A percentile compares a stretch with the other conserved stretches of the same genome.
Conservation (phyloP, 2,329 filamentous ascomycete species). For the Colletotrichum melonis region DNA sequence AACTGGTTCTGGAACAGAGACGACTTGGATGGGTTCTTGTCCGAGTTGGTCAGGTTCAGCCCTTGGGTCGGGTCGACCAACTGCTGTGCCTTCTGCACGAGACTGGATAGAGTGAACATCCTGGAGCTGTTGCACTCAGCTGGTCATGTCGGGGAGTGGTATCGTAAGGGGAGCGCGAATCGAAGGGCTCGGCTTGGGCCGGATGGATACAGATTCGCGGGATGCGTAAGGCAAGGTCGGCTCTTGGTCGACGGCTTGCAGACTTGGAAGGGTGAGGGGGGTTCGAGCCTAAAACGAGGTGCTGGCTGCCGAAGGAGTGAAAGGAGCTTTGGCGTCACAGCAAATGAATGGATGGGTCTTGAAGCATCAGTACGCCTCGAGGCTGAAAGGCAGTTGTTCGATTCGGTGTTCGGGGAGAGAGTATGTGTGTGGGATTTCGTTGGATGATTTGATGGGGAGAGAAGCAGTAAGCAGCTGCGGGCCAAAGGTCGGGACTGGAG, state of each 20-base stretch:
- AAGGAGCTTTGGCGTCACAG: constrained; percentile 8
- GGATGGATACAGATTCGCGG: not conserved
- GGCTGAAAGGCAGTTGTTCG: not conserved
- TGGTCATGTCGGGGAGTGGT: constrained; percentile 49
- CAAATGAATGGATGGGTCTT: not conserved
- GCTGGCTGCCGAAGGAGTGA: constrained; percentile 6
- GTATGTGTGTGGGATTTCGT: not conserved
- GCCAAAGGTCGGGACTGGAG: constrained; percentile 28
- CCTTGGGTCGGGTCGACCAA: constrained; percentile 91
- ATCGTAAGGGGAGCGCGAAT: not conserved
- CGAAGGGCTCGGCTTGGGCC: not conserved
- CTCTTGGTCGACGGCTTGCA: constrained; percentile 3
- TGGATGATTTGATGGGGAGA: constrained; percentile 23
- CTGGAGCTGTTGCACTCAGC: constrained; percentile 44
- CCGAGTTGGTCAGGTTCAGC: constrained; percentile 76
- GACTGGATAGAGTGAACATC: constrained; percentile 76
- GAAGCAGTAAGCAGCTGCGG: constrained; percentile 11
- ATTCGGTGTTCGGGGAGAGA: not conserved
- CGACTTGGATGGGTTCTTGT: constrained; percentile 88
- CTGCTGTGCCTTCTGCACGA: constrained; percentile 96
- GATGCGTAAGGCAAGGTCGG: not conserved
- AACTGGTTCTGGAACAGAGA: constrained; percentile 96
- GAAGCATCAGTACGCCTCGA: constrained; percentile 12
- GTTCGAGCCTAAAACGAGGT: not conserved
- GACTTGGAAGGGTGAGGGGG: not conserved